These are phyloP conservation scores for Ceratocystis cubensis DNA, from an alignment of 2,329 filamentous ascomycete genomes.

Conservation along the genomic window DNA sequence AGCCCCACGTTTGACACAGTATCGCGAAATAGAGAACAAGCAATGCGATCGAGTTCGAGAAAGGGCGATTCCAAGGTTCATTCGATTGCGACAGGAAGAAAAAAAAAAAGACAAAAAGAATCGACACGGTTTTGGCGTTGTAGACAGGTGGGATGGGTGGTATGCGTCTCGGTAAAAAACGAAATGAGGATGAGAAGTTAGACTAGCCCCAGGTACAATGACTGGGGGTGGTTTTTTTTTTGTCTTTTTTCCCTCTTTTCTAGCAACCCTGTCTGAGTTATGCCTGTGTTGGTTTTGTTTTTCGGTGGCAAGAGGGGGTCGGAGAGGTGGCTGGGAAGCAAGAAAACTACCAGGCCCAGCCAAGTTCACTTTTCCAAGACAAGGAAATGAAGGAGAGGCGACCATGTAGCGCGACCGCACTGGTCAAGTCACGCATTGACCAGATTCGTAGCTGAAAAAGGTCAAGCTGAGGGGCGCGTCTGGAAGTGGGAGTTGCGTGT, in stretches of 20 bases:
- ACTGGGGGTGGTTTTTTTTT: background rate
- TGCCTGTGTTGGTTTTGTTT: background rate
- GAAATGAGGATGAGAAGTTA: conserved; percentile 18
- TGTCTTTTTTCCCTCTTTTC: background rate
- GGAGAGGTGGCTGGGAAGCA: conserved; percentile 16
- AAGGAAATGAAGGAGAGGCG: background rate
- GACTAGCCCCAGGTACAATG: conserved; percentile 13
- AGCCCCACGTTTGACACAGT: background rate
- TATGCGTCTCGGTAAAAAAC: conserved; percentile 15
- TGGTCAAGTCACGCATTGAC: conserved; percentile 2
- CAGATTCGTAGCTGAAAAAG: background rate
- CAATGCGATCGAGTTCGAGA: conserved; percentile 10
- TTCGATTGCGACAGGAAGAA: conserved; percentile 3
- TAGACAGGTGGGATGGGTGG: background rate
- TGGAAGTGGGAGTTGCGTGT: background rate
- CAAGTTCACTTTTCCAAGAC: background rate
- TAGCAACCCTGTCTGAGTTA: background rate
- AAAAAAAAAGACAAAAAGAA: background rate
- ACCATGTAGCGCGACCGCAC: conserved; percentile 2
- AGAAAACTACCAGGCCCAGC: background rate
- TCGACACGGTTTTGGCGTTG: background rate
- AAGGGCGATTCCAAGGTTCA: background rate
- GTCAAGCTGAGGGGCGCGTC: background rate
- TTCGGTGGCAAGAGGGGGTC: conserved; percentile 3
- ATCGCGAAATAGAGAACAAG: background rate